Percentiles rank a stretch among this genome's conserved stretches.
phyloP scores from a whole-genome alignment of 202 grass and related monocot genomes.

The Schoenoplectus tabernaemontani region DNA sequence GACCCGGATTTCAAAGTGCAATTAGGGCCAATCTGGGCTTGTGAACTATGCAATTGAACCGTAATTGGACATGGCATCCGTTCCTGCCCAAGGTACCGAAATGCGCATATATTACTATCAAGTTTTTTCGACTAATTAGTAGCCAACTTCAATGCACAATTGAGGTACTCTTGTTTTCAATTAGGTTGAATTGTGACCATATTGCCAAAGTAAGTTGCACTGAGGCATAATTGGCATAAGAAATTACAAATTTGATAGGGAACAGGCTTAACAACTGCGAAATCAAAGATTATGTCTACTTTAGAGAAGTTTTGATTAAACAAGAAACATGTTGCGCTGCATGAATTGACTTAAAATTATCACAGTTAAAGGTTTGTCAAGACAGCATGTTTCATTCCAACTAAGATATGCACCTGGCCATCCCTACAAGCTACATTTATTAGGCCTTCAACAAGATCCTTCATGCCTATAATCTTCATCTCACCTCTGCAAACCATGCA shows the following conservation, averaged over 20 bases:
- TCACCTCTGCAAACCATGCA: slow-evolving; percentile 33
- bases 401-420: slow-evolving; percentile 48
- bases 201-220: not conserved
- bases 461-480: slow-evolving; percentile 65
- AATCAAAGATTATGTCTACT: not conserved
- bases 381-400: slow-evolving; percentile 5
- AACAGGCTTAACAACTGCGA: not conserved
- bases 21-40: no score
- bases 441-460: slow-evolving; percentile 77
- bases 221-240: not conserved
- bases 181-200: not conserved
- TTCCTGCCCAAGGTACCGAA: no score
- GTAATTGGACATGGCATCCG: no score
- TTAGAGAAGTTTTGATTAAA: not conserved
- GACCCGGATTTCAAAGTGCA: no score
- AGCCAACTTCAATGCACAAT: not conserved
- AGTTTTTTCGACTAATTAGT: not conserved
- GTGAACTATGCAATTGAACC: no score
- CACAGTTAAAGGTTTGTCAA: not conserved
- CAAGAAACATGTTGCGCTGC: not conserved
- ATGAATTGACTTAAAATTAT: not conserved
- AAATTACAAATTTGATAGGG: no score
- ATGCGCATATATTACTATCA: not conserved
- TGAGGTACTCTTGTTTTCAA: not conserved
- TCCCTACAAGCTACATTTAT: slow-evolving; percentile 73